Evolutionary conservation across 129 eudicot genomes (phyloP), one percentile per base, ranked within the genome.

Genomic region (Flaveria brownii): DNA sequence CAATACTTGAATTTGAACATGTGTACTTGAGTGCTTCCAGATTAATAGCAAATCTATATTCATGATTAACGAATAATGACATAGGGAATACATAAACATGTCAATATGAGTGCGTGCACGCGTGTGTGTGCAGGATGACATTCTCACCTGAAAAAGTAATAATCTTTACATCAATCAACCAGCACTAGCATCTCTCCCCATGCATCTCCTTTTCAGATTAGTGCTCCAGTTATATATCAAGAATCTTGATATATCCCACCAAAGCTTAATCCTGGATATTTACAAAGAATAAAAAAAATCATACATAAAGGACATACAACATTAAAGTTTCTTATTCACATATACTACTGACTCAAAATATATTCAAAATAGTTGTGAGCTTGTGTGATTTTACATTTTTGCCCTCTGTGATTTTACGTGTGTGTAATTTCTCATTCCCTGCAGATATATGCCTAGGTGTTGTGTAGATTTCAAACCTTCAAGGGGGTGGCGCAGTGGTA

Each of bases 251-350:
- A 61, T 49, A 78, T 70, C 51, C 62, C 62, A 15, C 3, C 2
- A 20, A 26, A 70, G 28, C 77, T 45, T 61, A 78, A 70, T 15
- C 78, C 82, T 79, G 73, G 3, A 72, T 39, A 23, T 36, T 2
- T 67, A 77, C 11, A 67, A 47, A 15, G 43, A 61, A 9, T 20
- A 70, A 60, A 41, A 43, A 71, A 57, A 61, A 46, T n/a, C 68
- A 57, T 57, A 57, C 22, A 57, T 57, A 22, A 46, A 15, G 26
- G 8, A 16, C 0, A 69, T 9, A n/a, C 54, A 52, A 54, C 9
- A 52, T 41, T 12, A 3, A n/a, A 60, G 23, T 36, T 20, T 79
- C 9, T 62, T 18, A 71, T 49, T 16, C 70, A 17, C 47, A 4
- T 30, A 30, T 30, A 30, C 36, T 30, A 57, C 8, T 3, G 18